phyloP scores from a whole-genome alignment of 805 yeast species.

The Candida railenensis region DNA sequence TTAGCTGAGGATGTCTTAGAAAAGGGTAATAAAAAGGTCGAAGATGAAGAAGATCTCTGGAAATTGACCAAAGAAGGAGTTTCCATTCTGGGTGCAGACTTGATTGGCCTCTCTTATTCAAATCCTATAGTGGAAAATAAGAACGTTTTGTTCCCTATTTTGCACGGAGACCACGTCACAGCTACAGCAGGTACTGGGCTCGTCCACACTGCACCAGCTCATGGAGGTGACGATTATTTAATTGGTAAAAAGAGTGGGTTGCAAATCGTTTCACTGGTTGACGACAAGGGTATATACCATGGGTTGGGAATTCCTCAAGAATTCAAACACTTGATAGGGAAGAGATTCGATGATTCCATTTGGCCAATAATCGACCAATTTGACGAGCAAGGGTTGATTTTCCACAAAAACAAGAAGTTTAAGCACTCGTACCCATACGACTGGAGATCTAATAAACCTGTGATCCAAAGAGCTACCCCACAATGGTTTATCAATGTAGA shows the following conservation, averaged over 20 bases:
- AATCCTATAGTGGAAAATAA: constrained; percentile 49
- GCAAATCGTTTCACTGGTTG: constrained; percentile 72
- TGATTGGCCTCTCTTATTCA: constrained; percentile 41
- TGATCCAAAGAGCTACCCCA: constrained; percentile 91
- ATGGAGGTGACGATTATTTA: constrained; percentile 89
- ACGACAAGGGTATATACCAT: constrained; percentile 64
- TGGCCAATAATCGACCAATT: constrained; percentile 57
- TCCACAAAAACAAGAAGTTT: constrained; percentile 48
- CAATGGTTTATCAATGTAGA: constrained; percentile 95
- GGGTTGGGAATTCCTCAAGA: constrained; percentile 45
- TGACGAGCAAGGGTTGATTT: constrained; percentile 42
- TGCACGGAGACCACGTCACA: constrained; percentile 82
- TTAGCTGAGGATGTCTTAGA: constrained; percentile 40
- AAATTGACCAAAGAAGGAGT: constrained; percentile 3
- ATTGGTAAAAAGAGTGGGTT: constrained; percentile 61
- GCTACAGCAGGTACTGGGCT: constrained; percentile 86
- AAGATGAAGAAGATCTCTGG: constrained; percentile 2
- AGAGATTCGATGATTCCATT: constrained; percentile 25
- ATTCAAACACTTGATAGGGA: constrained; percentile 47
- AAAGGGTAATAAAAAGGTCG: constrained; percentile 18
- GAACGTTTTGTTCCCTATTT: constrained; percentile 48
- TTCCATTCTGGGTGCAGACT: constrained; percentile 20
- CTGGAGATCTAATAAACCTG: constrained; percentile 95
- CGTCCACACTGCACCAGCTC: constrained; percentile 98
- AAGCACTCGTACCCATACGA: constrained; percentile 92